These are phyloP conservation scores for Phalaenopsis equestris DNA, from an alignment of 106 monocot genomes.

Conservation along the genomic window DNA sequence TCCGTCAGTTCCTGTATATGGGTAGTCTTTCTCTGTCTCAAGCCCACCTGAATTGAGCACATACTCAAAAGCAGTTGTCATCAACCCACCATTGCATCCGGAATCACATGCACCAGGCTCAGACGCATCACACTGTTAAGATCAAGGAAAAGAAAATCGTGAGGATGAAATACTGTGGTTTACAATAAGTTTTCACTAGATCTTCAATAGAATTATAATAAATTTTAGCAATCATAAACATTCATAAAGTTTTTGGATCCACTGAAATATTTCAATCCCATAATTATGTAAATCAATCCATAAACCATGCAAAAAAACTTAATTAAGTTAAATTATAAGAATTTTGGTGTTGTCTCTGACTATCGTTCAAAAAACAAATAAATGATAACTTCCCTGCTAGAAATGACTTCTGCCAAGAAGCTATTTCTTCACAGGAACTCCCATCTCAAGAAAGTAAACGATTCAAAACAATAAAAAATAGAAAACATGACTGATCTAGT, in stretches of 20 bases:
- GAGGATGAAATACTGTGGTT: neutral
- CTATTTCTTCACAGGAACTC: no score
- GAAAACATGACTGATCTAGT: no score
- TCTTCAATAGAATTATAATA: neutral
- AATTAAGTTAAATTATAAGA: neutral
- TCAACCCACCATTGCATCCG: constrained; percentile 86
- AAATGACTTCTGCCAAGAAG: no score
- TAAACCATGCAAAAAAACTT: neutral
- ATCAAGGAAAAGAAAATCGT: neutral
- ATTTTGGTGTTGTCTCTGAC: no score
- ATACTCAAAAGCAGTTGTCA: constrained; percentile 84
- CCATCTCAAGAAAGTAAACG: no score
- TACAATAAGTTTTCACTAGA: neutral
- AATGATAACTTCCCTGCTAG: no score
- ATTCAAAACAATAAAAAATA: no score
- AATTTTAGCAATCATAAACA: neutral
- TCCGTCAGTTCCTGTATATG: constrained; percentile 60
- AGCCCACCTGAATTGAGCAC: constrained; percentile 71
- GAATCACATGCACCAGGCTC: constrained; percentile 57
- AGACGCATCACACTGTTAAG: constrained; percentile 62
- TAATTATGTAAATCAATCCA: neutral
- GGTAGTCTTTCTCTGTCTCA: constrained; percentile 67
- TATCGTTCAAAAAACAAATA: no score
- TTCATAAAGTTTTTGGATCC: no score
- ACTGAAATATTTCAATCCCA: neutral